These are phyloP conservation scores for Scedosporium aurantiacum DNA, from an alignment of 2,329 filamentous ascomycete genomes.

Conservation along the genomic window DNA sequence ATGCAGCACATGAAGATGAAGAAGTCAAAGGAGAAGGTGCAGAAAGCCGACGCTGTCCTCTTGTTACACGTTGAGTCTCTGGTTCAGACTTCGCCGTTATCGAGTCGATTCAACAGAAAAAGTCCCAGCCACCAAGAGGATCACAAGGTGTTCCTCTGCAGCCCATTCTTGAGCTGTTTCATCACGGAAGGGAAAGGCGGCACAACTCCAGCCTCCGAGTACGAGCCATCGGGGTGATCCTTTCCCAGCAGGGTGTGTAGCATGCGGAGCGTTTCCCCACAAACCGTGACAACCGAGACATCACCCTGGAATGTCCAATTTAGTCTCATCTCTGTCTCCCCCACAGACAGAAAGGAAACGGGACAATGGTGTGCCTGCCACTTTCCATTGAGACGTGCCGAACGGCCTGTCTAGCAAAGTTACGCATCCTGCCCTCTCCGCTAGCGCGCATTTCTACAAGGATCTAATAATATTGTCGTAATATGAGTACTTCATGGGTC, in stretches of 20 bases:
- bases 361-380: too few species aligned
- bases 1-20: too few species aligned
- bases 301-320: neutral
- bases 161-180: neutral
- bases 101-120: neutral
- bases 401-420: too few species aligned
- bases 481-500: too few species aligned
- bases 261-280: neutral
- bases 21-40: too few species aligned
- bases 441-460: too few species aligned
- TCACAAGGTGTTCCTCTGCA: neutral
- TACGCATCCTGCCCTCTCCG: too few species aligned
- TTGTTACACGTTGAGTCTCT: neutral
- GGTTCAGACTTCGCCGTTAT: neutral
- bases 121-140: neutral
- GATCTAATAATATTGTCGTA: too few species aligned
- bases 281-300: neutral
- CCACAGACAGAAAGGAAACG: too few species aligned
- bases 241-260: neutral
- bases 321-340: neutral
- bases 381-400: too few species aligned
- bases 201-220: neutral
- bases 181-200: neutral
- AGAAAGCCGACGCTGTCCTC: neutral
- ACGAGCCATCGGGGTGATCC: neutral